A percentile compares a stretch with the other conserved stretches of the same genome.
Evolutionary conservation across 805 yeast genomes (phyloP).

Genomic region (Wickerhamomyces canadensis): DNA sequence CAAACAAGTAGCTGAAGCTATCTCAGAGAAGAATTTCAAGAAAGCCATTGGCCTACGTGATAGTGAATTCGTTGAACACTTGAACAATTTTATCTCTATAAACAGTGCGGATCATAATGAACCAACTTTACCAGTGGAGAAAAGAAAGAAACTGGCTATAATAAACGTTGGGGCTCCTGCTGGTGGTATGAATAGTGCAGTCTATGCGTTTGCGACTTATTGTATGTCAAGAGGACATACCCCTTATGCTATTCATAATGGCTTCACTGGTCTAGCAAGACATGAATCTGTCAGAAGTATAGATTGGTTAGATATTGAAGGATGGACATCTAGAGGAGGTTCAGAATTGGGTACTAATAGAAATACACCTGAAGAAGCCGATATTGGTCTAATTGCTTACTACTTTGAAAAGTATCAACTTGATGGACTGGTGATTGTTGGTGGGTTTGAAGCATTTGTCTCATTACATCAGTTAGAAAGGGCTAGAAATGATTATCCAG

Average conservation of each 20-base stretch:
- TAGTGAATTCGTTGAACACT: slow-evolving; percentile 79
- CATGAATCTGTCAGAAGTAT: slow-evolving; percentile 78
- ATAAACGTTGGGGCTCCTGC: slow-evolving; percentile 97
- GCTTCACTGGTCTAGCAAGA: slow-evolving; percentile 85
- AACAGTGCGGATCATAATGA: slow-evolving; percentile 62
- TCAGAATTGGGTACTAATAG: slow-evolving; percentile 97
- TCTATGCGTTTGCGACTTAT: slow-evolving; percentile 84
- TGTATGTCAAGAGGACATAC: slow-evolving; percentile 87
- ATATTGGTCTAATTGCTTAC: slow-evolving; percentile 67
- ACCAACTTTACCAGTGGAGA: slow-evolving; percentile 51
- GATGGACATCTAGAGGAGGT: slow-evolving; percentile 88
- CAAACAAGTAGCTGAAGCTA: slow-evolving; percentile 86
- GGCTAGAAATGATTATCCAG: slow-evolving; percentile 58
- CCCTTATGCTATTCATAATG: slow-evolving; percentile 88
- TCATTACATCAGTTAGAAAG: slow-evolving; percentile 61
- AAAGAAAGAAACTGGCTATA: slow-evolving; percentile 73
- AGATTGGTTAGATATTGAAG: slow-evolving; percentile 80
- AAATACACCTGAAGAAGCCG: slow-evolving; percentile 56
- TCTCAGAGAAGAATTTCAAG: slow-evolving; percentile 70
- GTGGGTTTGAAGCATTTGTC: slow-evolving; percentile 80
- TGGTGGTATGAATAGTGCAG: slow-evolving; percentile 91
- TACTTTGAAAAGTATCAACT: slow-evolving; percentile 62
- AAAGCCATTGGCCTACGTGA: slow-evolving; percentile 86
- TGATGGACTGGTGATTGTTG: slow-evolving; percentile 69
- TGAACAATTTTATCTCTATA: slow-evolving; percentile 62